These are phyloP conservation scores for Clavariopsis aquatica DNA, from an alignment of 495 filamentous ascomycete genomes.

Conservation along the genomic window DNA sequence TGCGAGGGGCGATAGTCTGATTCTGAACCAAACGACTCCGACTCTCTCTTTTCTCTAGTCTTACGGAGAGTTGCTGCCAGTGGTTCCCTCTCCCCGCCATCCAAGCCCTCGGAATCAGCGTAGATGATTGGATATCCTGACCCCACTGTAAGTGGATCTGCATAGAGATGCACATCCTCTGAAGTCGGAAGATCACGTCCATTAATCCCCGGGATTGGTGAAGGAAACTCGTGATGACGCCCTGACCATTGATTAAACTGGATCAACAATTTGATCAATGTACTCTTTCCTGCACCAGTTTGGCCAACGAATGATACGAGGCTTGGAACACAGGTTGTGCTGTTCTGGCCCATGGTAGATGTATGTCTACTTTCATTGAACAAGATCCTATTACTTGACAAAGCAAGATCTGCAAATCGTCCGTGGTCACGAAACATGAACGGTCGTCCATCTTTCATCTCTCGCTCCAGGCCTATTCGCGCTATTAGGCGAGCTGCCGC, in stretches of 20 bases:
- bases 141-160: slow-evolving; percentile 29
- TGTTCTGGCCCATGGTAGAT: background rate
- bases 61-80: slow-evolving; percentile 20
- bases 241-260: slow-evolving; percentile 8
- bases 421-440: slow-evolving; percentile 28
- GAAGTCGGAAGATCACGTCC: slow-evolving; percentile 39
- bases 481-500: background rate
- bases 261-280: slow-evolving; percentile 22
- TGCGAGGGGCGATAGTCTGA: slow-evolving; percentile 4
- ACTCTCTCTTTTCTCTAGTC: slow-evolving; percentile 20
- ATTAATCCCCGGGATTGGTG: slow-evolving; percentile 21
- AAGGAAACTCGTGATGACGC: slow-evolving; percentile 4
- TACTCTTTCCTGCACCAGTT: slow-evolving; percentile 31
- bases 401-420: slow-evolving; percentile 24
- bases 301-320: slow-evolving; percentile 30
- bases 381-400: slow-evolving; percentile 13
- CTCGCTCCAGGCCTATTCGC: slow-evolving; percentile 18
- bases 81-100: slow-evolving; percentile 40
- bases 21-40: slow-evolving; percentile 9
- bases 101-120: slow-evolving; percentile 46
- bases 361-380: slow-evolving; percentile 5
- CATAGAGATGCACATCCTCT: slow-evolving; percentile 45
- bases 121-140: slow-evolving; percentile 38
- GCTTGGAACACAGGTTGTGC: slow-evolving; percentile 5
- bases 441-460: slow-evolving; percentile 22